Base-by-base conservation (phyloP, 2,329 filamentous ascomycete species). In the Colletotrichum aenigma region DNA sequence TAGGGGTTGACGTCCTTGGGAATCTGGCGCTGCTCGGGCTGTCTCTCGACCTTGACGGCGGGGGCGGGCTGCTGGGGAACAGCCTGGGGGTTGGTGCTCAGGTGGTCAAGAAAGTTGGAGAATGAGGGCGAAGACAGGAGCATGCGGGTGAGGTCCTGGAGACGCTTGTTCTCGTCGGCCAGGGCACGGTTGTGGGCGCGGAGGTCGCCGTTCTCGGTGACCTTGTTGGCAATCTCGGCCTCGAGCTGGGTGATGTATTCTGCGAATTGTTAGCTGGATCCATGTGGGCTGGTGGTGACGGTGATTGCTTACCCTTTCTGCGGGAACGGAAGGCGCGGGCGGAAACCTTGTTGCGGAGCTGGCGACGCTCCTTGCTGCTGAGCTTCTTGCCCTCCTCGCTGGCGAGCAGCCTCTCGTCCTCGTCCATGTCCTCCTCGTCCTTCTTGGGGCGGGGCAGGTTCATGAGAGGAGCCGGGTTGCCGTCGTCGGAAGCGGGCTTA, bases 301-400 rank as follows among this genome's bases (percentile, higher is more conserved):
- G 16, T 8, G 32, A 30, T n/a, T 48, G 82, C 90, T 89, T 93
- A 98, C 96, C 96, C 90, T 99, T 99, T 90, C 97, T 94, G 81
- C 97, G 91, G n/a, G 96, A 98, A 72, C 97, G 94, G 92, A 99
- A 99, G 67, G 96, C 96, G 79, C 97, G 95, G 77, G 97, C 97
- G 56, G 97, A 99, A 6, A 99, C 97, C 87, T 99, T 99, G 91
- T 99, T 99, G 78, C 97, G 93, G n/a, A 99, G 91, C 86, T 98
- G 97, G 79, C 97, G 93, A 76, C 97, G 93, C 86, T 98, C 96
- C 88, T 98, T 98, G 89, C 95, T 98, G 86, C 93, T 97, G n/a
- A 99, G 91, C 89, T 98, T 98, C 93, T 99, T 99, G 81, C 96
- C 97, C 86, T 98, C 96, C 81, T 99, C 97, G 76, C 96, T 98